Base-by-base conservation (phyloP, 306 rosid species). In the Sophora flavescens region DNA sequence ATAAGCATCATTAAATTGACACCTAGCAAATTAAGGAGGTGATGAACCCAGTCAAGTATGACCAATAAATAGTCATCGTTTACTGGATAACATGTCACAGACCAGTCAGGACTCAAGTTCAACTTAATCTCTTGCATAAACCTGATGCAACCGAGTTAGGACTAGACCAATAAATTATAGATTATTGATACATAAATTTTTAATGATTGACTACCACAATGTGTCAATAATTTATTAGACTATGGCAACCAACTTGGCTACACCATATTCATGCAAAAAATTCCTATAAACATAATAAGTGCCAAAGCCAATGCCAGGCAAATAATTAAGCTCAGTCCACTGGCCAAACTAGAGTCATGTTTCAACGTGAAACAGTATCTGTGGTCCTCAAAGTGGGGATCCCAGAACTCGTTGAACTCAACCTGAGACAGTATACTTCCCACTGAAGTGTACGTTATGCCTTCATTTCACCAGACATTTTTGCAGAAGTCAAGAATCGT, bases 401-500 rank as follows among this genome's bases (percentile, higher is more conserved):
- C 32, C 30, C 32, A 54, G 13, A 54, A 7, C 60, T 17, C 60
- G 17, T 54, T 54, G 33, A 18, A 54, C 33, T 54, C 33, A 18
- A 7, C 61, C 9, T 6, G 2, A 16, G 33, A 54, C 32, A 54
- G 18, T 8, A 9, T 54, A 18, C 6, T 54, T 18, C 30, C 35
- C 32, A 54, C 33, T 54, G 1, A 22, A 8, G 13, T 17, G 33
- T 18, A n/a, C 6, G 47, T 51, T 51, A 18, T 56, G 3, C 35
- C 53, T 71, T 56, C 41, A 17, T 12, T 18, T 71, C 13, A 12
- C 66, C 38, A 54, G 50, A 54, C 35, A 76, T 26, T 65, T 36
- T 41, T 44, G 57, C 59, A 56, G 17, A 67, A 67, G 51, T 76
- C 80, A 42, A 39, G 63, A 76, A 76, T 32, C 6, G 72, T 39